phyloP scores from a whole-genome alignment of 495 filamentous ascomycete species.

The Entonaema liquescens region DNA sequence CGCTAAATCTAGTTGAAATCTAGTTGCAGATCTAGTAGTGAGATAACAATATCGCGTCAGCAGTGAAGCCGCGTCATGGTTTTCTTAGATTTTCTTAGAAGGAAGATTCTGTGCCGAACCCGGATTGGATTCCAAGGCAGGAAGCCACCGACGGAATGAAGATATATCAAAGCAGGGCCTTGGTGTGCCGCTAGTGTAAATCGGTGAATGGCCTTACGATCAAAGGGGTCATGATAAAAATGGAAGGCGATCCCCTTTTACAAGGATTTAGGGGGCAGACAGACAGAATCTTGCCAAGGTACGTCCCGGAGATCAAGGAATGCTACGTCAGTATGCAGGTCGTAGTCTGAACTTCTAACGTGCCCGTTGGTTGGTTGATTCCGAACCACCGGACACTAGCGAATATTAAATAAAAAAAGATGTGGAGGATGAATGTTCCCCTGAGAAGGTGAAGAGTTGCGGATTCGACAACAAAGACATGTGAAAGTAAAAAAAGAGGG shows the following conservation, averaged over 20 bases:
- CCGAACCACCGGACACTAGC: background rate
- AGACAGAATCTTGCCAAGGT: constrained; percentile 36
- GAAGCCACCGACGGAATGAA: constrained; percentile 37
- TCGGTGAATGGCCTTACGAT: constrained; percentile 19
- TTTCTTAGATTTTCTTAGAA: constrained; percentile 7
- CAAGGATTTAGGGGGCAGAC: constrained; percentile 26
- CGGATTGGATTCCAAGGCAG: constrained; percentile 22
- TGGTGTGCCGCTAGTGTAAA: constrained; percentile 24
- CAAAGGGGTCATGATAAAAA: constrained; percentile 18
- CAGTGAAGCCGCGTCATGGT: constrained; percentile 31
- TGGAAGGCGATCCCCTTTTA: constrained; percentile 26
- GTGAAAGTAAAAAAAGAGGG: constrained; percentile 23
- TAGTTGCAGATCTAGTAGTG: background rate
- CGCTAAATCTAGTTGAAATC: background rate
- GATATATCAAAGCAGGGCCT: constrained; percentile 26
- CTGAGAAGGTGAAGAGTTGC: background rate
- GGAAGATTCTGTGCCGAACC: constrained; percentile 9
- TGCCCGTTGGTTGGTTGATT: background rate
- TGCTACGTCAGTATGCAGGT: constrained; percentile 39
- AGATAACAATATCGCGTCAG: constrained; percentile 9
- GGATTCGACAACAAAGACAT: constrained; percentile 20
- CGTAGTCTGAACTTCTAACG: background rate
- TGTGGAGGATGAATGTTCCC: background rate
- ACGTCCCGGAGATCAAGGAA: constrained; percentile 24
- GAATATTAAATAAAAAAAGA: background rate